A percentile compares a stretch with the other conserved stretches of the same genome.
These are phyloP conservation scores for Gossypium schwendimanii DNA, from an alignment of 441 rosid genomes.

Conservation along the genomic window DNA sequence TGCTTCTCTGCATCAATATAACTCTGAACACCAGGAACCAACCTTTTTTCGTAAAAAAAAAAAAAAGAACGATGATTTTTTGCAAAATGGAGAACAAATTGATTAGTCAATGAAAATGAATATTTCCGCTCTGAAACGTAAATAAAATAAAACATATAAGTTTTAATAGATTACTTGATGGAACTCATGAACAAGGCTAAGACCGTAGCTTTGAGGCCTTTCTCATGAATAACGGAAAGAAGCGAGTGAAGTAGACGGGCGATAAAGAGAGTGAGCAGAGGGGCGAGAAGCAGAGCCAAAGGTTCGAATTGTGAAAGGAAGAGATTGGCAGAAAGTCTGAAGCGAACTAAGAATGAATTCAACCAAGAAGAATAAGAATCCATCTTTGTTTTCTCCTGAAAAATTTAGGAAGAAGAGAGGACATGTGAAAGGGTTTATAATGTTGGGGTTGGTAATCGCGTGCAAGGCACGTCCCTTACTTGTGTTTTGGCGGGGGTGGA, in stretches of 20 bases:
- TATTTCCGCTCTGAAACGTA: not conserved
- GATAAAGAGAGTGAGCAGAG: conserved; percentile 52
- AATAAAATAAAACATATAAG: not conserved
- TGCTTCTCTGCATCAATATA: conserved; percentile 86
- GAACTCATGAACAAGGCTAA: conserved; percentile 45
- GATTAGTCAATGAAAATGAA: not conserved
- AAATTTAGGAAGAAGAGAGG: not conserved
- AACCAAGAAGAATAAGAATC: conserved; percentile 21
- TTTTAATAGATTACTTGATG: conserved; percentile 43
- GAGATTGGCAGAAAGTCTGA: conserved; percentile 49
- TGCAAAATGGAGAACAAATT: not conserved
- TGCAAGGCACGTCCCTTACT: conserved; percentile 5
- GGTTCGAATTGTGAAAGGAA: conserved; percentile 66
- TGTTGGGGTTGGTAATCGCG: conserved; percentile 7
- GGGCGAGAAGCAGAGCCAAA: conserved; percentile 48
- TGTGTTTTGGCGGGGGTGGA: conserved; percentile 12
- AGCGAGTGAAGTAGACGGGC: conserved; percentile 50
- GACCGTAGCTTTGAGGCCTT: conserved; percentile 54
- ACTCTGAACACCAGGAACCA: conserved; percentile 73
- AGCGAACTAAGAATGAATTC: conserved; percentile 27
- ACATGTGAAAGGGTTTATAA: not conserved
- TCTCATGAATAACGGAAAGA: conserved; percentile 38
- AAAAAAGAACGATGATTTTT: no score
- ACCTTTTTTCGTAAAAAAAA: conserved; percentile 29
- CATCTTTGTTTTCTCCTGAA: conserved; percentile 15